phyloP scores from a whole-genome alignment of 129 eudicot genomes.

The Scalesia atractyloides region DNA sequence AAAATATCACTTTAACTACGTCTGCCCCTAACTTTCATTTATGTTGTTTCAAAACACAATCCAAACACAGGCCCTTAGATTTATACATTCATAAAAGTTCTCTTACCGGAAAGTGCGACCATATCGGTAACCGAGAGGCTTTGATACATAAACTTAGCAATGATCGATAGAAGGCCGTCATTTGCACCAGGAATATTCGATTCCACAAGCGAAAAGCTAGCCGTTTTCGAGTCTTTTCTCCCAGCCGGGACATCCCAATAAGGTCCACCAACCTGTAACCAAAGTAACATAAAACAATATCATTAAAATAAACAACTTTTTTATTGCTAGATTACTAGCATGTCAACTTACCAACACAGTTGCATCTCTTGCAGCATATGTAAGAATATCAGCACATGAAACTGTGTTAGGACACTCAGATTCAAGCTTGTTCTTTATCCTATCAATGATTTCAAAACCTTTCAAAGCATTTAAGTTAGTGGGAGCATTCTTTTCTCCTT shows the following conservation, averaged over 20 bases:
- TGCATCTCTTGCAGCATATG: conserved; percentile 96
- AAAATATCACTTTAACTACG: no score
- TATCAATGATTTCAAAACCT: conserved; percentile 83
- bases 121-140: conserved; percentile 87
- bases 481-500: conserved; percentile 89
- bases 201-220: conserved; percentile 52
- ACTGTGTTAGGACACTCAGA: conserved; percentile 91
- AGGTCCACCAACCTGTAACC: conserved; percentile 93
- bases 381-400: conserved; percentile 93
- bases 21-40: no score
- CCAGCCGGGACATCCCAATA: conserved; percentile 92
- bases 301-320: not conserved
- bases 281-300: not conserved
- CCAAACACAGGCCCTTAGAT: not conserved
- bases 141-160: conserved; percentile 73
- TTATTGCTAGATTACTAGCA: not conserved
- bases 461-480: conserved; percentile 64
- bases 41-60: not conserved
- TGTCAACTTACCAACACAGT: conserved; percentile 58
- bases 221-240: conserved; percentile 80
- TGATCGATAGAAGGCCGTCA: conserved; percentile 67
- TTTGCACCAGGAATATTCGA: conserved; percentile 70
- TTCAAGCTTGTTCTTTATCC: conserved; percentile 83
- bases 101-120: conserved; percentile 97
- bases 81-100: not conserved